Evolutionary conservation across 148 eudicot genomes (phyloP).

Genomic region (Camellia japonica): DNA sequence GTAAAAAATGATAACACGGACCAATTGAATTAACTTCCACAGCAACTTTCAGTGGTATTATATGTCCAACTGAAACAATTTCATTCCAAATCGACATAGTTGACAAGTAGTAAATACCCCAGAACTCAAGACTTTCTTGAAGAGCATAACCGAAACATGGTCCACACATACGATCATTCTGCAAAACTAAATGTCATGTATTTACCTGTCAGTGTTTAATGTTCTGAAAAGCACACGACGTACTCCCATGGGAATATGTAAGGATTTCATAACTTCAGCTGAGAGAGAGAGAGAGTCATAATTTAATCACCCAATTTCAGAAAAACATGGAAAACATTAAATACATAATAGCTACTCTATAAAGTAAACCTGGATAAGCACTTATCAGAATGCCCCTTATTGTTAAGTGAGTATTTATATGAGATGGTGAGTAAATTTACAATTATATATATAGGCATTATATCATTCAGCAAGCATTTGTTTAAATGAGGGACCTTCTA

Average conservation of each 20-base stretch:
- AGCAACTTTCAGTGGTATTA: not conserved
- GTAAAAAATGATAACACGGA: not conserved
- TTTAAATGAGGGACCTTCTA: too few species aligned
- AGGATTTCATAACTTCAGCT: slow-evolving; percentile 62
- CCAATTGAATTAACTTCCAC: not conserved
- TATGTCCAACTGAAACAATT: slow-evolving; percentile 5
- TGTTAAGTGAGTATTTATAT: too few species aligned
- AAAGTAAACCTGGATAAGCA: not conserved
- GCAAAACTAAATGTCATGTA: not conserved
- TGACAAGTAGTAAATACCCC: not conserved
- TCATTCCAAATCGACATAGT: not conserved
- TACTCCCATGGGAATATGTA: slow-evolving; percentile 81
- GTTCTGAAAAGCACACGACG: slow-evolving; percentile 91
- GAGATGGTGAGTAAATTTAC: too few species aligned
- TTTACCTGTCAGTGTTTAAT: slow-evolving; percentile 83
- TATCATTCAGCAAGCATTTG: too few species aligned
- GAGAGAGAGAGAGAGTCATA: not conserved
- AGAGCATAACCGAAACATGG: not conserved
- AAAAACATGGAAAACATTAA: not conserved
- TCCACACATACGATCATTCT: not conserved
- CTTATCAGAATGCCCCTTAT: not conserved
- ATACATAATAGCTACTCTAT: not conserved
- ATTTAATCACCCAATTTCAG: not conserved
- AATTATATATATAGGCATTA: too few species aligned
- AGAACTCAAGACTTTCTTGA: not conserved